Base-by-base conservation (phyloP, 176 grass and related monocot species). In the Musa schizocarpa region DNA sequence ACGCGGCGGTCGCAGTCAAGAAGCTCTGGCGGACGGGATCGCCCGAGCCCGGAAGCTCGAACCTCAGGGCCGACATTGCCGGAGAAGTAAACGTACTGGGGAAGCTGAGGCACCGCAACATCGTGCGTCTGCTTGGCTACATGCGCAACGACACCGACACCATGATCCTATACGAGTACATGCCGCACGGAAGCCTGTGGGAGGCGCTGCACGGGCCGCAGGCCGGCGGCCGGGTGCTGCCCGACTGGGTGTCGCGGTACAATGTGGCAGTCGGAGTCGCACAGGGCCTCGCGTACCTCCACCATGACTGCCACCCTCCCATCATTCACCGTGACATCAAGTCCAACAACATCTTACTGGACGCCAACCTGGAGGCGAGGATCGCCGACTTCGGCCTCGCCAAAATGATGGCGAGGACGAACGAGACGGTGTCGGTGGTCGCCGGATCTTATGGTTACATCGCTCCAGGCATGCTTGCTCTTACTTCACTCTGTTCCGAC, bases 151-250 rank as follows among this genome's bases (percentile, higher is more conserved):
- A 87, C 22, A 3, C 56, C 22, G 90, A 98, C 61, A 85, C 86
- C 23, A 98, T 98, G 95, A 91, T 98, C 81, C 53, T 99, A 26
- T 99, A 99, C 78, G 95, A 99, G 86, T 99, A 93, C 77, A 99
- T 99, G 95, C 90, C 95, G 25, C 91, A 94, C 72, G 95, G 95
- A 20, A 94, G 84, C 78, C 77, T 99, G 50, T 99, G 95, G 95
- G 95, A 91, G 70, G 95, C 95, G 62, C 85, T 99, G 78, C 90
- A 93, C 55, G 82, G 88, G 3, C 73, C 78, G n/a, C 63, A 2
- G 14, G 72, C 53, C 72, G 83, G 29, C 70, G 79, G 51, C 69
- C 83, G 74, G 72, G 34, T 77, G 68, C 86, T 93, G n/a, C 20
- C 54, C 12, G 94, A 98, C 80, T 98, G 90, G 94, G 87, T 86